A percentile compares a stretch with the other conserved stretches of the same genome.
These are phyloP conservation scores for Bruguiera parviflora DNA, from an alignment of 345 rosid genomes.

Conservation along the genomic window DNA sequence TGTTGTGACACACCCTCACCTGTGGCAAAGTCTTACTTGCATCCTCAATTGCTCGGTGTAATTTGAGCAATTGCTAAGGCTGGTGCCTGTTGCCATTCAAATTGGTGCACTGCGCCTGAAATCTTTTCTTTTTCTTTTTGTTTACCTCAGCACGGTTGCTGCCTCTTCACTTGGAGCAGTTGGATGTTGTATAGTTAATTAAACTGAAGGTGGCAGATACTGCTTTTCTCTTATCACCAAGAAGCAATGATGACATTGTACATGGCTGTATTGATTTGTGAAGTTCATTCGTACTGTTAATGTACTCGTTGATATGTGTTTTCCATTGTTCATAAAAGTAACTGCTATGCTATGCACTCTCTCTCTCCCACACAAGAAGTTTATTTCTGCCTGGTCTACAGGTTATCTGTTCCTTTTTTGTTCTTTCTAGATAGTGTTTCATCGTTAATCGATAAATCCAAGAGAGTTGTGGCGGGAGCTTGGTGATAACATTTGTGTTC, in stretches of 20 bases:
- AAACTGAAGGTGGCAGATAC: not conserved
- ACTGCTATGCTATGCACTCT: no score
- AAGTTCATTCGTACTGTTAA: not conserved
- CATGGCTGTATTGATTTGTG: not conserved
- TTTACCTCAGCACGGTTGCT: slow-evolving; percentile 1
- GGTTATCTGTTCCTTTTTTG: not conserved
- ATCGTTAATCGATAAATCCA: no score
- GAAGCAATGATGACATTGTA: not conserved
- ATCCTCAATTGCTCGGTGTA: not conserved
- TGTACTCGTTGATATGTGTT: not conserved
- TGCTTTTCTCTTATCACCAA: not conserved
- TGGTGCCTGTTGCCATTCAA: not conserved
- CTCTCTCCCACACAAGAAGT: not conserved
- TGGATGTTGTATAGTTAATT: slow-evolving; percentile 10
- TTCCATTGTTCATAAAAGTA: not conserved
- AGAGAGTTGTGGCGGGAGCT: no score
- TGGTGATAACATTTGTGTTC: no score
- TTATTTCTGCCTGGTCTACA: slow-evolving; percentile 3
- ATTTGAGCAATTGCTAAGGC: not conserved
- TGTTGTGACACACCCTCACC: no score
- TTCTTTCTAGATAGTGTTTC: no score
- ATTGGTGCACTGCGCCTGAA: not conserved
- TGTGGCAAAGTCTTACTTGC: no score
- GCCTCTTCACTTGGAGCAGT: not conserved
- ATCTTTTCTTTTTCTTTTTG: not conserved